These are phyloP conservation scores for Lichtheimia ramosa DNA, from an alignment of 371 early-diverging fungal genomes.

Conservation along the genomic window DNA sequence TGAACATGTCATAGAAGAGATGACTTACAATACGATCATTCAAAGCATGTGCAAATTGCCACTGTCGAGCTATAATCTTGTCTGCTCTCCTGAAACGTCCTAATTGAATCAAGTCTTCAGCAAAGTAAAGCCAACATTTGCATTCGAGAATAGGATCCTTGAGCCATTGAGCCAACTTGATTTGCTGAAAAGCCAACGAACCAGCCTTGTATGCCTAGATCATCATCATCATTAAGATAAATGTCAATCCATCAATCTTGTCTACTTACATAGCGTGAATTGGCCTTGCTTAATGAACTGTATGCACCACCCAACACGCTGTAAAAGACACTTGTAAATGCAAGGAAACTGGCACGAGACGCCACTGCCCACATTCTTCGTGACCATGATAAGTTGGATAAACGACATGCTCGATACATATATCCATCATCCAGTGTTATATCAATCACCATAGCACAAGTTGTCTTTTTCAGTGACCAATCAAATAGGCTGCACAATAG, in stretches of 20 bases:
- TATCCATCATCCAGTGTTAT: slow-evolving; percentile 3
- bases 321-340: slow-evolving; percentile 44
- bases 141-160: slow-evolving; percentile 44
- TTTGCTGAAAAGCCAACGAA: slow-evolving; percentile 43
- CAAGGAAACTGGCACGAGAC: slow-evolving; percentile 30
- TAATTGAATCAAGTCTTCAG: slow-evolving; percentile 50
- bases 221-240: neutral
- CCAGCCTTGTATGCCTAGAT: slow-evolving; percentile 47
- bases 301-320: slow-evolving; percentile 55
- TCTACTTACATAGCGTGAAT: slow-evolving; percentile 34
- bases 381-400: slow-evolving; percentile 10
- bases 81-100: slow-evolving; percentile 28
- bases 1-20: neutral
- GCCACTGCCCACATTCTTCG: slow-evolving; percentile 30
- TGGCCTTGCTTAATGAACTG: slow-evolving; percentile 48
- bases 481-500: neutral
- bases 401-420: slow-evolving; percentile 3
- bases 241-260: neutral
- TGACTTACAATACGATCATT: slow-evolving; percentile 30
- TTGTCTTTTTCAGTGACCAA: neutral
- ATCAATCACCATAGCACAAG: neutral
- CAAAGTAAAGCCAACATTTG: slow-evolving; percentile 59
- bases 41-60: slow-evolving; percentile 13
- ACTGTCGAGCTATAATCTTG: slow-evolving; percentile 33
- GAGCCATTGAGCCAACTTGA: slow-evolving; percentile 40